Evolutionary conservation across 192 early-diverging fungal species (phyloP), one percentile per base, ranked within the genome.

Genomic region (Coemansia sp.): DNA sequence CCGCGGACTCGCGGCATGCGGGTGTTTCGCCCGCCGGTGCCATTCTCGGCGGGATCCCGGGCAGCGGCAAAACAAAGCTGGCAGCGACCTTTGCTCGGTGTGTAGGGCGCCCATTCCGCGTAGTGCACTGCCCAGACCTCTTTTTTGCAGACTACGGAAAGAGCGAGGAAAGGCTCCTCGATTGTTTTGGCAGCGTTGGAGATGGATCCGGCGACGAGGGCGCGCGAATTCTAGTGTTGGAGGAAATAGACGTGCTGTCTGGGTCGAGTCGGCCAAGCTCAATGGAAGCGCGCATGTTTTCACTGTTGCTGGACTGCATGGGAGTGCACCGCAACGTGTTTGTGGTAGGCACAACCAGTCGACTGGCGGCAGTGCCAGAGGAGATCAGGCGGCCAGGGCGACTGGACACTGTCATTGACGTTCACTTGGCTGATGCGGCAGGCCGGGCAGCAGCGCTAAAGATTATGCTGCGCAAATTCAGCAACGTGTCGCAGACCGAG

Each of bases 141-240:
- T 78, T 72, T 52, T 53, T 53, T 1, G 65, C 69, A 0, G 69
- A 71, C 21, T 64, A 78, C 26, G 75, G 75, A 17, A 58, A 60
- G 42, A 71, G 68, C 46, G 75, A 78, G 32, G 50, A 35, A 6
- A 54, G 46, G 7, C 47, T 77, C 27, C 34, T 69, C 15, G 35
- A 53, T 25, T 40, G 50, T 37, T 69, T 77, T 65, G 39, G 45
- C 53, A 6, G 39, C n/a, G 8, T 36, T 22, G 25, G 14, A 8
- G 35, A n/a, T 1, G 30, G 48, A 25, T 7, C 4, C 23, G 41
- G 10, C n/a, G 4, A 41, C 56, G 34, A 23, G 11, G 11, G 19
- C 10, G 51, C 19, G 23, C 49, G 62, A 29, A 52, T 77, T 8
- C 50, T 77, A 9, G 42, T 77, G 5, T 40, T 77, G 23, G 73